A percentile compares a stretch with the other conserved stretches of the same genome.
Conservation (phyloP, 2,329 filamentous ascomycete species). For the Neospermospora avenae region DNA sequence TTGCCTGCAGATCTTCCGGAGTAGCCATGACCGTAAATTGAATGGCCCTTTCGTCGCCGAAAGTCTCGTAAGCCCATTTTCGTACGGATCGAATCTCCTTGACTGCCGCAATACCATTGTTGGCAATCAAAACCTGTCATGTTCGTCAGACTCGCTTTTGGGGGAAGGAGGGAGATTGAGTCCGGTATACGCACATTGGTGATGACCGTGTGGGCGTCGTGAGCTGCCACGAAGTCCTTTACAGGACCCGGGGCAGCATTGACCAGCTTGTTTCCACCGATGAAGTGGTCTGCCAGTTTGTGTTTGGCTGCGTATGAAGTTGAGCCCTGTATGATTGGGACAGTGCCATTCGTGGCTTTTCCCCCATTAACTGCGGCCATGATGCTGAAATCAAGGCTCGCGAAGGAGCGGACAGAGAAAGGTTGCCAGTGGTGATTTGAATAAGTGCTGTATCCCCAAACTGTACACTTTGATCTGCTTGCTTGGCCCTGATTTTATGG, state of each 20-base stretch:
- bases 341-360: conserved; percentile 37
- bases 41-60: conserved; percentile 96
- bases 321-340: conserved; percentile 54
- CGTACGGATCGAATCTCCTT: conserved; percentile 98
- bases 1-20: conserved; percentile 93
- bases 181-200: conserved; percentile 69
- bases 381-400: conserved; percentile 29
- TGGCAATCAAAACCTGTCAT: conserved; percentile 88
- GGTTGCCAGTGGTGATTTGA: conserved; percentile 25
- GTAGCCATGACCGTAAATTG: conserved; percentile 99
- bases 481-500: conserved; percentile 10
- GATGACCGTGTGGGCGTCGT: conserved; percentile 96
- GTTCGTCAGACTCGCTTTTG: not conserved
- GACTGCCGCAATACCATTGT: conserved; percentile 99
- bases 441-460: conserved; percentile 7
- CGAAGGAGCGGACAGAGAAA: conserved; percentile 25
- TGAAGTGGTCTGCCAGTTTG: conserved; percentile 88
- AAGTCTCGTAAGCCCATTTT: conserved; percentile 99
- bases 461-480: not conserved
- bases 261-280: conserved; percentile 85
- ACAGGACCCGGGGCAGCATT: conserved; percentile 81
- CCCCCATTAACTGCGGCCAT: conserved; percentile 48
- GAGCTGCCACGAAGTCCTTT: conserved; percentile 88
- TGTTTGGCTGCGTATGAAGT: conserved; percentile 75
- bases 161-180: not conserved